These are phyloP conservation scores for Globisporangium ultimum DNA, from an alignment of 352 stramenopile species.

Conservation along the genomic window DNA sequence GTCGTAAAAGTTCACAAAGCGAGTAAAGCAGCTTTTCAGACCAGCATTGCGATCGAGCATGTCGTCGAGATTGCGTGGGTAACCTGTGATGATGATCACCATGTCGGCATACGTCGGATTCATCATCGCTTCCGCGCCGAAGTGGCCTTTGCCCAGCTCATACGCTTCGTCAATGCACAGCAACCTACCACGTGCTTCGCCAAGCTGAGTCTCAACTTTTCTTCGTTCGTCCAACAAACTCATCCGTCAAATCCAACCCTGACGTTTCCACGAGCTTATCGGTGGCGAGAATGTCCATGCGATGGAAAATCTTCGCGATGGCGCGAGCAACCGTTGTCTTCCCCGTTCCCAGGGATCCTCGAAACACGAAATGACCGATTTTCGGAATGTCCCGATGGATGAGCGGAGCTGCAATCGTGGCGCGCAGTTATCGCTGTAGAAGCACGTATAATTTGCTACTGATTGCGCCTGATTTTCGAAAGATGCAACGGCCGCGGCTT, in stretches of 20 bases:
- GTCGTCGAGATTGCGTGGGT: slow-evolving; percentile 82
- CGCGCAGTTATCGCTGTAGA: too few species aligned
- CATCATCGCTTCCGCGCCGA: slow-evolving; percentile 89
- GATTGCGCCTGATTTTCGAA: too few species aligned
- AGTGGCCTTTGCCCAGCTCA: slow-evolving; percentile 79
- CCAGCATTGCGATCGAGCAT: slow-evolving; percentile 90
- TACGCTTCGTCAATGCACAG: slow-evolving; percentile 95
- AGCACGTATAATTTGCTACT: too few species aligned
- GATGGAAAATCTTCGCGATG: slow-evolving; percentile 92
- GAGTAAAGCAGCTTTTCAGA: slow-evolving; percentile 89
- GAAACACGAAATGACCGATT: slow-evolving; percentile 86
- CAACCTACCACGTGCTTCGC: slow-evolving; percentile 87
- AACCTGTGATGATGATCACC: slow-evolving; percentile 90
- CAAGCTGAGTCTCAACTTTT: slow-evolving; percentile 86
- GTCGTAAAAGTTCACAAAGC: slow-evolving; percentile 87
- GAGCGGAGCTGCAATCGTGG: too few species aligned
- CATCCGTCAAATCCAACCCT: slow-evolving; percentile 83
- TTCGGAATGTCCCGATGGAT: slow-evolving; percentile 36
- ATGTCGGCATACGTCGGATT: slow-evolving; percentile 76
- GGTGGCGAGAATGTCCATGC: slow-evolving; percentile 86
- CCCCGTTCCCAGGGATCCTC: slow-evolving; percentile 80
- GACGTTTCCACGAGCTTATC: slow-evolving; percentile 91
- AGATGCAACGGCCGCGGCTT: too few species aligned
- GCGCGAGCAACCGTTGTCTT: slow-evolving; percentile 90
- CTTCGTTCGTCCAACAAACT: slow-evolving; percentile 89